Evolutionary conservation across 2,329 filamentous ascomycete genomes (phyloP), one percentile per base, ranked within the genome.

Genomic region (Ophiostoma ulmi): DNA sequence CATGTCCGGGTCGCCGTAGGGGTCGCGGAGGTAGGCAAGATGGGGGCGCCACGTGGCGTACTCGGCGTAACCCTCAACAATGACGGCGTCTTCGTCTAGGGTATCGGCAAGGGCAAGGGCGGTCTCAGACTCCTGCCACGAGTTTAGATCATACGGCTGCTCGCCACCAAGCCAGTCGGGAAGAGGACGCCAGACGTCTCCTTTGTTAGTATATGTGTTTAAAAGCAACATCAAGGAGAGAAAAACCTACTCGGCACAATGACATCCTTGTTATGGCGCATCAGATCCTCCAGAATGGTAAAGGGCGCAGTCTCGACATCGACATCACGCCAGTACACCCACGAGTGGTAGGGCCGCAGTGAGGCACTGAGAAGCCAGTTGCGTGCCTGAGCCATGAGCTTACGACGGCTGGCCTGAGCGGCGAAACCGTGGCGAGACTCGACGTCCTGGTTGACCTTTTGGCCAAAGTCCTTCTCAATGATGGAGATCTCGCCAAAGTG

Each of bases 91-190:
- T 79, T 99, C 95, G 75, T 99, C 95, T 4, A 99, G 85, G 0
- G 93, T 97, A 74, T 99, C 94, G 13, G 95, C 95, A 52, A 99
- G 85, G 10, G 93, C 92, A 69, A 99, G 84, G 0, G 95, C 95
- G 0, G 95, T 99, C 78, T 99, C 96, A 0, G 95, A 99, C 80
- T 99, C 95, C 80, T 99, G 95, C 95, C 95, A 99, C 20, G 94
- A 98, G 80, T 99, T 99, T 76, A 99, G 80, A 81, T 99, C 95
- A 79, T 99, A 99, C 1, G 95, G 95, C 79, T 99, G 95, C 79
- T 99, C 95, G 76, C 95, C 96, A 65, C 95, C 95, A 35, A 99
- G 91, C 95, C 95, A 99, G 80, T 99, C 95, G 7, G 95, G 95
- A 67, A 99, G 87, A n/a, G 95, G 95, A 74, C 95, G 90, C 95